Evolutionary conservation across 2,329 filamentous ascomycete genomes (phyloP), one percentile per base, ranked within the genome.

Genomic region (Lojkania enalia): DNA sequence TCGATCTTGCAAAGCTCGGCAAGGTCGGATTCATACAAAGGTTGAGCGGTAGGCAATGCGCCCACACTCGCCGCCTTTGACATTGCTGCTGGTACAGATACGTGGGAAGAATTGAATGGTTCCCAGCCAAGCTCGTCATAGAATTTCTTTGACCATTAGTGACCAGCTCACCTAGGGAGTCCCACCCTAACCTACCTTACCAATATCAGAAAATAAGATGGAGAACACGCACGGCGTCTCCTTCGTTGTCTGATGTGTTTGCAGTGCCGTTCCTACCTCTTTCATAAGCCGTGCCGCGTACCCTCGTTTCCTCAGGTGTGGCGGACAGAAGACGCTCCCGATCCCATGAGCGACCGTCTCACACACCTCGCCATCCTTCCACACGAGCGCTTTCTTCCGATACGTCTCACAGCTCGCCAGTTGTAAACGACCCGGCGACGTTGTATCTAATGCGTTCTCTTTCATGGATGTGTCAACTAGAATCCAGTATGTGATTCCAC

Each of bases 191-290:
- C 33, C 62, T 56, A 51, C 78, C 77, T 54, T 75, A 15, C 91
- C 89, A 52, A 95, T 90, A 60, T 95, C 89, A 6, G 90, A 95
- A 70, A 85, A 96, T 6, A 96, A 76, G 5, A 95, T 80, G 0
- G 88, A 91, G 68, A 92, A 94, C 12, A 82, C 69, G 51, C 66
- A 77, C 63, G 63, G 12, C 61, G 35, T 52, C 3, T 71, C 66
- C 31, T 52, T 52, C 40, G n/a, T 62, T 46, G 72, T 70, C 54
- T 82, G 77, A 71, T 79, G 79, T 2, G 71, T 77, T 50, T 76
- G 73, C 31, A 84, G 60, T 41, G 70, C 73, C 39, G 73, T 70
- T 3, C 79, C 83, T 25, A 94, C 64, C 55, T 91, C 83, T 31
- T 69, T 71, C 72, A 96, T 83, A 89, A 96, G 89, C 44, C 85